Evolutionary conservation across 768 basidiomycete genomes (phyloP).

Genomic region (Xerocomellus chrysenteron): DNA sequence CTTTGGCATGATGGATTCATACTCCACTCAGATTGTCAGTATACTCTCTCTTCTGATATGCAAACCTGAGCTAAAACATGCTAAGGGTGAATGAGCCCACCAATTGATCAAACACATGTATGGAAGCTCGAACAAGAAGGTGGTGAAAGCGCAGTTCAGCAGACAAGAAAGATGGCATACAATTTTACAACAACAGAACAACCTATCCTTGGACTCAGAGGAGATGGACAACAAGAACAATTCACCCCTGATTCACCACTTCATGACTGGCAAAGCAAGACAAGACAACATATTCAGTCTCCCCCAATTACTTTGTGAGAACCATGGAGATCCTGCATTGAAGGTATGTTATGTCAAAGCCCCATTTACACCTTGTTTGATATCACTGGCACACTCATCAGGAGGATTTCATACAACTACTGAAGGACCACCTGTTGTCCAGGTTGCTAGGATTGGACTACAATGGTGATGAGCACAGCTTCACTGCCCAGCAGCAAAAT

Average conservation of each 20-base stretch:
- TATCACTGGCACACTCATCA: neutral
- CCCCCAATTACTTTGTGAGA: neutral
- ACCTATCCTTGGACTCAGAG: no score
- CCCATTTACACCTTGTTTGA: neutral
- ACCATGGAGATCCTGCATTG: constrained; percentile 14
- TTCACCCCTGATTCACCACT: neutral
- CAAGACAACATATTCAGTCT: neutral
- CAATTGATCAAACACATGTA: no score
- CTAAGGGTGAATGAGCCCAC: no score
- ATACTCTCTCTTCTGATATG: no score
- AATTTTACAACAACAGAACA: no score
- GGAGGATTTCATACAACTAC: neutral
- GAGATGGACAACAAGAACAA: neutral
- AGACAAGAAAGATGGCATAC: no score
- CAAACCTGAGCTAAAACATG: no score
- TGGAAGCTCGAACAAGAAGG: no score
- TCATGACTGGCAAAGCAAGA: neutral
- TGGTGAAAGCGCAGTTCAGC: no score
- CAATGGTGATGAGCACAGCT: constrained; percentile 8
- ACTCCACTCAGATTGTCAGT: no score
- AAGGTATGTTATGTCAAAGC: neutral
- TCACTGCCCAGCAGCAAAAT: constrained; percentile 6
- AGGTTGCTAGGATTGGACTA: neutral
- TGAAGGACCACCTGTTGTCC: neutral
- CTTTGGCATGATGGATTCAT: no score